A percentile compares a stretch with the other conserved stretches of the same genome.
phyloP scores from a whole-genome alignment of 75 land plant species.

The Isoetes taiwanensis region DNA sequence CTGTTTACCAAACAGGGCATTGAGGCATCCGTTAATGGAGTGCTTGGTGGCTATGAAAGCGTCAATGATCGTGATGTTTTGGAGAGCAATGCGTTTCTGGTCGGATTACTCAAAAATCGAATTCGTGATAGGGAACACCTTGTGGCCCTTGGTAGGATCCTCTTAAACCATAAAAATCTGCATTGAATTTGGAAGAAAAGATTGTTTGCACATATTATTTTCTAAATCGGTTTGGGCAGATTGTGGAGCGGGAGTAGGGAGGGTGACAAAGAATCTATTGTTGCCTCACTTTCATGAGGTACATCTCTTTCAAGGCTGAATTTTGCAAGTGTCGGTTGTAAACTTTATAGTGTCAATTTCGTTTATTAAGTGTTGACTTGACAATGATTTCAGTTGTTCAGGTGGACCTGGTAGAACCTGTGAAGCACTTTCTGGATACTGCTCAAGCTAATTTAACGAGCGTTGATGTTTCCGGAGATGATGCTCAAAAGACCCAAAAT shows the following conservation, averaged over 20 bases:
- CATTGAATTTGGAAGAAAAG: too few relatives aligned
- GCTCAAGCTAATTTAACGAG: conserved; percentile 48
- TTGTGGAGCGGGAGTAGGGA: conserved; percentile 93
- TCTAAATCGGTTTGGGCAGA: too few relatives aligned
- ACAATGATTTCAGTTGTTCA: too few relatives aligned
- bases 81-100: conserved; percentile 65
- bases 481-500: not conserved
- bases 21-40: conserved; percentile 94
- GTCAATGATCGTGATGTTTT: conserved; percentile 65
- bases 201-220: too few relatives aligned
- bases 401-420: conserved; percentile 99
- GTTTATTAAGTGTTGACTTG: too few relatives aligned
- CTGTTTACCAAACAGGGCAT: conserved; percentile 38
- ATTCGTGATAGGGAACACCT: too few relatives aligned
- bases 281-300: conserved; percentile 78
- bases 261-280: conserved; percentile 70
- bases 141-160: too few relatives aligned
- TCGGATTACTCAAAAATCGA: conserved; percentile 15
- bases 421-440: conserved; percentile 76
- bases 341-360: too few relatives aligned
- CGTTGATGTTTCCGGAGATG: conserved; percentile 9
- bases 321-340: not conserved
- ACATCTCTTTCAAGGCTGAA: not conserved
- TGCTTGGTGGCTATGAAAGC: conserved; percentile 85
- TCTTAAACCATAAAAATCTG: too few relatives aligned